Conservation (phyloP, 2,329 filamentous ascomycete genomes). For the Apiospora rasikravindrae region DNA sequence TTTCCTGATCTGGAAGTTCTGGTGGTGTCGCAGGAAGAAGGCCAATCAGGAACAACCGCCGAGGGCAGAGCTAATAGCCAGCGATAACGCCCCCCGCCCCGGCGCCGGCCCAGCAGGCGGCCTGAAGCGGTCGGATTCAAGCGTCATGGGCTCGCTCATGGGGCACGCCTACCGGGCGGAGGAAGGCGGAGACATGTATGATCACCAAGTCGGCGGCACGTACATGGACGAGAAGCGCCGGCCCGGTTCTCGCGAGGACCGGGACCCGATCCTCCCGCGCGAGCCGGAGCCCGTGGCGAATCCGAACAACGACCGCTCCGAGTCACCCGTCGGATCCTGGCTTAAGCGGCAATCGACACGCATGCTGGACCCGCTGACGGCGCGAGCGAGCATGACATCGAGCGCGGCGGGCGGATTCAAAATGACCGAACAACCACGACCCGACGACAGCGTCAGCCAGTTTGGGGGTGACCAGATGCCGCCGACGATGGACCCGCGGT, state of each 20-base stretch:
- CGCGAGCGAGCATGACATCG: conserved; percentile 22
- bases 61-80: background rate
- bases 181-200: background rate
- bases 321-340: conserved; percentile 21
- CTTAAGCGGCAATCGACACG: conserved; percentile 17
- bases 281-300: background rate
- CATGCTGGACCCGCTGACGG: conserved; percentile 22
- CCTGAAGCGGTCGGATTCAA: conserved; percentile 18
- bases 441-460: conserved; percentile 7
- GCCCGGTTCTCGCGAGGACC: conserved; percentile 9
- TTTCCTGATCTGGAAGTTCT: conserved; percentile 19
- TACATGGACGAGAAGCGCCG: conserved; percentile 20
- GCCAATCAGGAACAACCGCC: background rate
- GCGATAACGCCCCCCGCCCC: background rate
- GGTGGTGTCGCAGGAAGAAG: conserved; percentile 6
- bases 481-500: background rate
- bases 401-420: conserved; percentile 19
- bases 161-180: conserved; percentile 12
- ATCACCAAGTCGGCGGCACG: background rate
- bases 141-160: conserved; percentile 23
- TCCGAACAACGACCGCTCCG: background rate
- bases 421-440: background rate
- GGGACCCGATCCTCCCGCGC: conserved; percentile 7
- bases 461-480: background rate
- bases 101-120: background rate